These are phyloP conservation scores for Penicillium italicum DNA, from an alignment of 2,329 filamentous ascomycete species.

Conservation along the genomic window DNA sequence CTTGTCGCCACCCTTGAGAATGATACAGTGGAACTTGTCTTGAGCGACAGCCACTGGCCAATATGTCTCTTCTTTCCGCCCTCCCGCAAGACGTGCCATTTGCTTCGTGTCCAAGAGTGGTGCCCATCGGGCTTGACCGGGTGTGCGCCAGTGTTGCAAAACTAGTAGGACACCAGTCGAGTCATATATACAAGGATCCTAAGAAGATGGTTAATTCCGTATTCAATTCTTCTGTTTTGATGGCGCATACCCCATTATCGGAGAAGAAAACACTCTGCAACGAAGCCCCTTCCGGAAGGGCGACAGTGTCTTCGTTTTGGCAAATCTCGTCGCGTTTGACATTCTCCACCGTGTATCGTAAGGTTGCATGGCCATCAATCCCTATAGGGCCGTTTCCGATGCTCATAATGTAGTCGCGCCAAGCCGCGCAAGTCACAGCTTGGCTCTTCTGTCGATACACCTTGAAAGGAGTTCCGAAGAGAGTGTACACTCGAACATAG, in stretches of 20 bases:
- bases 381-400: conserved; percentile 87
- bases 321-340: conserved; percentile 90
- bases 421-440: conserved; percentile 88
- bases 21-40: conserved; percentile 95
- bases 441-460: conserved; percentile 93
- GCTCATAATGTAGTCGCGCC: conserved; percentile 93
- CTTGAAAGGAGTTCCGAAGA: conserved; percentile 84
- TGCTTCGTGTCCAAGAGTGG: conserved; percentile 86
- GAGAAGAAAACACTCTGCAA: conserved; percentile 88
- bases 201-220: conserved; percentile 11
- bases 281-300: conserved; percentile 69
- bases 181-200: conserved; percentile 96
- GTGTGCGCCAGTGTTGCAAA: conserved; percentile 83
- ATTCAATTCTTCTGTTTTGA: background rate
- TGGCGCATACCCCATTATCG: conserved; percentile 67
- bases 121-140: conserved; percentile 83
- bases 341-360: conserved; percentile 91
- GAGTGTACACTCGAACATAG: conserved; percentile 88
- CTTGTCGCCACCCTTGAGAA: conserved; percentile 89
- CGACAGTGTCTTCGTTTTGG: conserved; percentile 89
- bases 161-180: conserved; percentile 83
- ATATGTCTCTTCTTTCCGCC: conserved; percentile 84
- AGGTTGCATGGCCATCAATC: conserved; percentile 67
- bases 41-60: conserved; percentile 93
- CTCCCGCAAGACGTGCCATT: conserved; percentile 74